Evolutionary conservation across 2,329 filamentous ascomycete species (phyloP), one percentile per base, ranked within the genome.

Genomic region (Periglandula ipomoeae): DNA sequence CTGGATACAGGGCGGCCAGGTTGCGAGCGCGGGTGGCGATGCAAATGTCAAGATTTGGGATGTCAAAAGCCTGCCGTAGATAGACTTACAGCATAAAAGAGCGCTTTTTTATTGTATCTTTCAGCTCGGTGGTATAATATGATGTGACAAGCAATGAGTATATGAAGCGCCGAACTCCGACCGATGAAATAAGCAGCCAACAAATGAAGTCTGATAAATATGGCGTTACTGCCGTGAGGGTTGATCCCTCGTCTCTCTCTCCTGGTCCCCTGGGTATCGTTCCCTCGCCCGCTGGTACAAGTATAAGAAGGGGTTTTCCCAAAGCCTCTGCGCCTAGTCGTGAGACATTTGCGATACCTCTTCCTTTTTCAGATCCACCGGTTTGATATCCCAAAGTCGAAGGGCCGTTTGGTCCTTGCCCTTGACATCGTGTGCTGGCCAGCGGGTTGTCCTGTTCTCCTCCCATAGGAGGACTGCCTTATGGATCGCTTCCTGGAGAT

Each of bases 31-130:
- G 4, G 93, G 93, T 41, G 87, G 84, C 10, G 93, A 98, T 75
- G 91, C 88, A 30, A 84, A 87, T 1, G 78, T 98, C 43, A 98
- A 97, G 75, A 75, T 91, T 44, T 98, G 93, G 93, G 59, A 63
- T 34, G 60, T 69, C 26, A 58, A 65, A 56, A 63, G 66, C 48
- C 52, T 69, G 56, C 66, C 63, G 20, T 67, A 15, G 54, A 55
- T 34, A 19, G 30, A 11, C 15, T 34, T 30, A n/a, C 11, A n/a
- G 41, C 41, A 43, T 43, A n/a, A 17, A 5, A 47, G n/a, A 47
- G 35, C 22, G 19, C 19, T 10, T 35, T 20, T 11, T 9, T 11
- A 2, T 41, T 17, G 11, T 38, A 15, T 38, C 7, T 17, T 38
- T 38, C 9, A 38, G 35, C 8, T 30, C 26, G 7, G 10, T 19